Evolutionary conservation across 352 stramenopile genomes (phyloP).

Genomic region (Phytophthora niederhauseri): DNA sequence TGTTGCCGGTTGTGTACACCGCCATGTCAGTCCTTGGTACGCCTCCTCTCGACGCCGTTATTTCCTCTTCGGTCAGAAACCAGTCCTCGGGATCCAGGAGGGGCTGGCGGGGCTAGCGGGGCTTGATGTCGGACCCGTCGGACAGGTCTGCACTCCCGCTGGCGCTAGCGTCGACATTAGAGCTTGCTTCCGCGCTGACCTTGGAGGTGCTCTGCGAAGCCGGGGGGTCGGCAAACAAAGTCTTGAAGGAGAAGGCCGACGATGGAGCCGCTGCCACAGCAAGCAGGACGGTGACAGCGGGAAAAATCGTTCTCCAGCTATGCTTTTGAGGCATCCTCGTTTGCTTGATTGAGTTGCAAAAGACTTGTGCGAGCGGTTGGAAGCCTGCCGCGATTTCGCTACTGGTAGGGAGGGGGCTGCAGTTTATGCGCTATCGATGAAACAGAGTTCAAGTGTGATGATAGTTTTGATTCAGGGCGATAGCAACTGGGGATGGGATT

Average conservation of each 20-base stretch:
- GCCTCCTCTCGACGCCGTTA: slow-evolving; percentile 44
- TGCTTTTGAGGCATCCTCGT: background rate
- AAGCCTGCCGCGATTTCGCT: too few relatives aligned
- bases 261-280: background rate
- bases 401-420: background rate
- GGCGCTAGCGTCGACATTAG: background rate
- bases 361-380: too few relatives aligned
- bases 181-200: background rate
- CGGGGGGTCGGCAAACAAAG: background rate
- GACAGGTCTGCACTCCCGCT: background rate
- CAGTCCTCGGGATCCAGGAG: slow-evolving; percentile 43
- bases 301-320: background rate
- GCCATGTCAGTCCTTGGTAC: slow-evolving; percentile 38
- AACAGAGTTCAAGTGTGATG: too few relatives aligned
- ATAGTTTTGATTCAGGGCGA: too few relatives aligned
- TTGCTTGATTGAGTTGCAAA: background rate
- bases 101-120: slow-evolving; percentile 56
- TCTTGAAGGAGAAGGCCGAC: background rate
- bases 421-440: too few relatives aligned
- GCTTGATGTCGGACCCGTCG: background rate
- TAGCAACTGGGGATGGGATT: too few relatives aligned
- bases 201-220: background rate
- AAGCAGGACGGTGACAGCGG: background rate
- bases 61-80: slow-evolving; percentile 55
- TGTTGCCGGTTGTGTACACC: slow-evolving; percentile 43